Percentiles rank a stretch among this genome's conserved stretches.
Conservation (phyloP, 2,329 filamentous ascomycete genomes). For the Camillea tinctor region DNA sequence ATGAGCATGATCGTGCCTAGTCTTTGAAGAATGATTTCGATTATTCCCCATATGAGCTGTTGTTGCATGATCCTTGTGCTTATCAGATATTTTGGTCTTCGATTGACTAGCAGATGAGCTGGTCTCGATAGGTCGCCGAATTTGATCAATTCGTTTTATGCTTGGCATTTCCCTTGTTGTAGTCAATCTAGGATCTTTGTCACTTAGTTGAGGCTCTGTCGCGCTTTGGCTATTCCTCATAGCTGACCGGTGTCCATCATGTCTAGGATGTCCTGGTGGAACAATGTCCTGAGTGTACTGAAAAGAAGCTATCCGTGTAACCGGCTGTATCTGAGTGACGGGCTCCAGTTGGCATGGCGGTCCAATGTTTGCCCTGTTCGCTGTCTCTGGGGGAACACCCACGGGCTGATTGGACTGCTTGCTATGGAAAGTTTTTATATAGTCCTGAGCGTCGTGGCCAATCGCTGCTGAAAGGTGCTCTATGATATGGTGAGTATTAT, state of each 20-base stretch:
- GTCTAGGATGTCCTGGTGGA: constrained; percentile 10
- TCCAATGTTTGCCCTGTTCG: neutral
- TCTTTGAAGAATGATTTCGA: neutral
- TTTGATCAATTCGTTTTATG: neutral
- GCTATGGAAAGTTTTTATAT: neutral
- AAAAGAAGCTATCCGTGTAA: constrained; percentile 13
- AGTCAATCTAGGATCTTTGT: neutral
- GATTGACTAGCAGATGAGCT: neutral
- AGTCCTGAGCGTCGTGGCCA: constrained; percentile 12
- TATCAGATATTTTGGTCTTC: neutral
- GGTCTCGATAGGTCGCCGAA: neutral
- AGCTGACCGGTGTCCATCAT: neutral
- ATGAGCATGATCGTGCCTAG: neutral
- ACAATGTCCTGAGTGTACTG: constrained; percentile 14
- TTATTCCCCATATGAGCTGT: neutral
- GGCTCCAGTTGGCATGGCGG: constrained; percentile 8
- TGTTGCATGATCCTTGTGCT: neutral
- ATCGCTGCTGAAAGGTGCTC: constrained; percentile 32
- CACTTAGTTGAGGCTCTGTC: neutral
- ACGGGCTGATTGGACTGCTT: neutral
- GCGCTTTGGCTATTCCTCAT: neutral
- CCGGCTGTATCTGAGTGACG: constrained; percentile 13
- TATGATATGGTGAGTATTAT: constrained; percentile 34
- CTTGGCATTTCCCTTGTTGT: neutral
- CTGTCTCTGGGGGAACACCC: neutral